phyloP scores from a whole-genome alignment of 306 rosid genomes.

The Coriaria nepalensis region DNA sequence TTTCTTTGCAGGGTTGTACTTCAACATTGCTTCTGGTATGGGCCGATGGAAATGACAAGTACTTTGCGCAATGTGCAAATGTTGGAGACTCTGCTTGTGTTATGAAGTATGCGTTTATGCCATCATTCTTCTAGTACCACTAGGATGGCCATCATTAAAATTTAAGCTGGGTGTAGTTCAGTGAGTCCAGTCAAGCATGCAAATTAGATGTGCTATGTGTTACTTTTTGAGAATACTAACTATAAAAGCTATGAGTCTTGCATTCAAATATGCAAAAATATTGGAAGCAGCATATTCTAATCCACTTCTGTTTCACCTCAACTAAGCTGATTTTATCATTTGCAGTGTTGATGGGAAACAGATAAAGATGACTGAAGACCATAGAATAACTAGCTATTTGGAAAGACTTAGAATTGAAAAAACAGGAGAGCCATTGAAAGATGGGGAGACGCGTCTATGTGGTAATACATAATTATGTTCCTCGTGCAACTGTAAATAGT shows the following conservation, averaged over 20 bases:
- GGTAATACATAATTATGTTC: conserved; percentile 30
- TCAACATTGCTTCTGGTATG: conserved; percentile 93
- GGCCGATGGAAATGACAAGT: conserved; percentile 44
- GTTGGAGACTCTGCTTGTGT: conserved; percentile 88
- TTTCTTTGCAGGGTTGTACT: conserved; percentile 79
- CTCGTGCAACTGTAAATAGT: no score
- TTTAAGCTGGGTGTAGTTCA: no score
- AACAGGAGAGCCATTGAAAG: conserved; percentile 74
- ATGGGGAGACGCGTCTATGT: conserved; percentile 79
- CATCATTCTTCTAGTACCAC: conserved; percentile 11
- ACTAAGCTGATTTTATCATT: conserved; percentile 12
- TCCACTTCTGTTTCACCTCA: no score
- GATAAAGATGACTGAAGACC: conserved; percentile 82
- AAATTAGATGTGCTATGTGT: no score
- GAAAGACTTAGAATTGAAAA: conserved; percentile 69
- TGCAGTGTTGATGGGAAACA: conserved; percentile 64
- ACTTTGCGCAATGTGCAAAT: conserved; percentile 90
- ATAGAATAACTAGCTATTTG: conserved; percentile 49
- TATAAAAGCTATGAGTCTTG: no score
- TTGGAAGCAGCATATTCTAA: no score
- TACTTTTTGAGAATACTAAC: no score
- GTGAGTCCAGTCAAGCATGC: no score
- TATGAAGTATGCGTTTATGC: conserved; percentile 46
- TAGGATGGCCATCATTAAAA: conserved; percentile 1
- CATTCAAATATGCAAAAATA: no score